A percentile compares a stretch with the other conserved stretches of the same genome.
These are phyloP conservation scores for Hygrophila difformis DNA, from an alignment of 257 asterid species.

Conservation along the genomic window DNA sequence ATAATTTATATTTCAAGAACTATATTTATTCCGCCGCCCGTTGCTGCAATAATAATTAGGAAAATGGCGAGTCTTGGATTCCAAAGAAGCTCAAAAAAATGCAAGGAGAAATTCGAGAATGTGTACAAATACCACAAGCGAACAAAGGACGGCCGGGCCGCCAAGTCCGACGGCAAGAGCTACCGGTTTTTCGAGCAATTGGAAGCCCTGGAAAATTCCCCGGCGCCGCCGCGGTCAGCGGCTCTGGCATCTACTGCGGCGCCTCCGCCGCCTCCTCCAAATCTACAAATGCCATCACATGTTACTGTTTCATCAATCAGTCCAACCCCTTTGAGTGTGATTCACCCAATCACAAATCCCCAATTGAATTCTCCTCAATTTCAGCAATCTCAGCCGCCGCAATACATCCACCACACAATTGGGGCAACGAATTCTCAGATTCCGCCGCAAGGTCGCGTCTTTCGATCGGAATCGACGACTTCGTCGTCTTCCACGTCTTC, in stretches of 20 bases:
- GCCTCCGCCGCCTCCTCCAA: not conserved
- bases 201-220: constrained; percentile 38
- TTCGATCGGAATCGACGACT: constrained; percentile 12
- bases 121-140: constrained; percentile 59
- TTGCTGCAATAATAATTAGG: too few species aligned
- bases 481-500: constrained; percentile 56
- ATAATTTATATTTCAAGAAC: too few species aligned
- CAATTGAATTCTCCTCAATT: constrained; percentile 17
- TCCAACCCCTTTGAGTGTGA: constrained; percentile 15
- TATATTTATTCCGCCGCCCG: not conserved
- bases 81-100: constrained; percentile 45
- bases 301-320: constrained; percentile 34
- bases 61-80: constrained; percentile 68
- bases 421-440: too few species aligned
- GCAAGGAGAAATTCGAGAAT: constrained; percentile 64
- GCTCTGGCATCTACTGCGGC: too few species aligned
- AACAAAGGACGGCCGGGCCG: constrained; percentile 51
- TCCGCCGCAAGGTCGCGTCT: too few species aligned
- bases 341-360: constrained; percentile 13
- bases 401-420: too few species aligned
- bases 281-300: constrained; percentile 17
- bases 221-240: constrained; percentile 24
- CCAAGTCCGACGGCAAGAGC: constrained; percentile 51
- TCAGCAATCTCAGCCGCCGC: constrained; percentile 17
- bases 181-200: constrained; percentile 56